Evolutionary conservation across 2,329 filamentous ascomycete species (phyloP).

Genomic region (Trichoderma koningii): DNA sequence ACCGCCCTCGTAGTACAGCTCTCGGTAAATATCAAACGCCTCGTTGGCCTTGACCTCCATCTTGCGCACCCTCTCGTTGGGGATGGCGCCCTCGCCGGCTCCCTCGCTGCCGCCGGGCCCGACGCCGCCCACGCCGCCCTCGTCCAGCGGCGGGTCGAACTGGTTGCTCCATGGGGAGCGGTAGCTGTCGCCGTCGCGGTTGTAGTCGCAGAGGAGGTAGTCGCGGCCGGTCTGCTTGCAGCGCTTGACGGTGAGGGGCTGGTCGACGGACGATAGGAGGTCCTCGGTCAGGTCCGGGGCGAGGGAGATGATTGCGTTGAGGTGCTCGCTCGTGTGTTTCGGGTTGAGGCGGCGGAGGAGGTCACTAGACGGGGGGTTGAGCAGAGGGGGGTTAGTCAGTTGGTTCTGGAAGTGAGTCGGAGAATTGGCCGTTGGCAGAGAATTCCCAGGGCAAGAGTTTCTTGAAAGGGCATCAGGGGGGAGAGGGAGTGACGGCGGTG

Average conservation of each 20-base stretch:
- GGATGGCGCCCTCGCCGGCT: slow-evolving; percentile 77
- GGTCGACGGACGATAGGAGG: slow-evolving; percentile 95
- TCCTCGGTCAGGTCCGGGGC: slow-evolving; percentile 94
- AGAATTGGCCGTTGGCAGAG: background rate
- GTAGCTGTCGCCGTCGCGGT: slow-evolving; percentile 97
- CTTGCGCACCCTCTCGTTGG: slow-evolving; percentile 85
- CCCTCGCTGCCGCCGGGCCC: slow-evolving; percentile 59
- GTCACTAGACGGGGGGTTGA: slow-evolving; percentile 61
- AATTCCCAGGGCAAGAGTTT: too few species aligned
- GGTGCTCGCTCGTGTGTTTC: slow-evolving; percentile 84
- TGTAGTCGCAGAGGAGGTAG: slow-evolving; percentile 99
- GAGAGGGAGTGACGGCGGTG: background rate
- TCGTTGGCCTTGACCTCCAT: slow-evolving; percentile 95
- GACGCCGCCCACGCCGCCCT: slow-evolving; percentile 57
- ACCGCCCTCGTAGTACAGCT: slow-evolving; percentile 95
- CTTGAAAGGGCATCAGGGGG: background rate
- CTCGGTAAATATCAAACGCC: slow-evolving; percentile 94
- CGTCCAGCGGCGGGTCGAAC: slow-evolving; percentile 86
- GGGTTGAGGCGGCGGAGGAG: slow-evolving; percentile 97
- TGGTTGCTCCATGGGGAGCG: slow-evolving; percentile 99
- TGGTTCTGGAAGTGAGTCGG: background rate
- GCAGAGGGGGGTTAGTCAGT: background rate
- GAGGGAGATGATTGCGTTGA: slow-evolving; percentile 83
- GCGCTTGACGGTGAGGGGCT: slow-evolving; percentile 82
- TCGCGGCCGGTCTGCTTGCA: slow-evolving; percentile 89